Conservation (phyloP, 2,329 filamentous ascomycete species). For the Clarireedia hainanense region DNA sequence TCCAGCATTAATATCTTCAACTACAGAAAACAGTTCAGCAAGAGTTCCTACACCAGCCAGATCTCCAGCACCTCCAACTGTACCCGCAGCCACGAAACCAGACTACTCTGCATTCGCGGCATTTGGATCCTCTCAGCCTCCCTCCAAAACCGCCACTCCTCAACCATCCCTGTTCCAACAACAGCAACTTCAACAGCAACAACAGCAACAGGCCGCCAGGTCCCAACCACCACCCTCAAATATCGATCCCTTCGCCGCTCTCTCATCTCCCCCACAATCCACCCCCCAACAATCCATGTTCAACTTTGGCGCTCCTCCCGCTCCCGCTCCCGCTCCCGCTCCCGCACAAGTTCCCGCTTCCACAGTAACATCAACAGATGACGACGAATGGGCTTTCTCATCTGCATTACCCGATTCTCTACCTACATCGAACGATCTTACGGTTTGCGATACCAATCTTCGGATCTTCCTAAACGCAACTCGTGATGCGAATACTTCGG, state of each 20-base stretch:
- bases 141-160: constrained; percentile 45
- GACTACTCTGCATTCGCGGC: constrained; percentile 47
- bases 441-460: constrained; percentile 62
- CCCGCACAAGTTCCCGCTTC: constrained; percentile 20
- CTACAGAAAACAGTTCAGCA: constrained; percentile 54
- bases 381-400: constrained; percentile 92
- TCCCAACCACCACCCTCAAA: constrained; percentile 35
- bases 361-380: constrained; percentile 45
- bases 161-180: constrained; percentile 42
- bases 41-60: constrained; percentile 38
- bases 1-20: constrained; percentile 53
- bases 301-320: constrained; percentile 31
- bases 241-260: constrained; percentile 48
- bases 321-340: constrained; percentile 30
- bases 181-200: constrained; percentile 24
- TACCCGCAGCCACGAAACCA: constrained; percentile 21
- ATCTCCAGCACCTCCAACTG: constrained; percentile 19
- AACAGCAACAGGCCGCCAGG: constrained; percentile 26
- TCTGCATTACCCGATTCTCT: constrained; percentile 66
- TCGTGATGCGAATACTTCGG: constrained; percentile 36
- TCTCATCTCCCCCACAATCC: constrained; percentile 37
- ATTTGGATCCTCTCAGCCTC: constrained; percentile 42
- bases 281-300: constrained; percentile 42
- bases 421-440: constrained; percentile 45
- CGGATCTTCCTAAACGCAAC: constrained; percentile 67